A percentile compares a stretch with the other conserved stretches of the same genome.
These are phyloP conservation scores for Coffea humblotiana DNA, from an alignment of 305 asterid species.

Conservation along the genomic window DNA sequence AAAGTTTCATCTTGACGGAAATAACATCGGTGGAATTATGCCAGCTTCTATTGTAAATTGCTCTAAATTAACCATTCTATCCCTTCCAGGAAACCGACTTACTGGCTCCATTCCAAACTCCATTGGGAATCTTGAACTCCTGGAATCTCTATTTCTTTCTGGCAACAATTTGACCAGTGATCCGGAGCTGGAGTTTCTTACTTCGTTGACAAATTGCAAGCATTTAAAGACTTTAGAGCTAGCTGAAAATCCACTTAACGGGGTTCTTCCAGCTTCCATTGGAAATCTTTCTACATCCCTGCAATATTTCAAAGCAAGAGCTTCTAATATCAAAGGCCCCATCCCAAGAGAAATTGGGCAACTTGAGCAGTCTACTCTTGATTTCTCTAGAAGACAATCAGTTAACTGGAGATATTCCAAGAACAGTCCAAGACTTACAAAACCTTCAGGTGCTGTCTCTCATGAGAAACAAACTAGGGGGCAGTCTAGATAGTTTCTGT, in stretches of 20 bases:
- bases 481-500: not conserved
- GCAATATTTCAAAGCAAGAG: not conserved
- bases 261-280: constrained; percentile 19
- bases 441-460: not conserved
- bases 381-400: not conserved
- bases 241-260: constrained; percentile 4
- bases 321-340: constrained; percentile 4
- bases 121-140: constrained; percentile 11
- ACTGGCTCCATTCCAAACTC: constrained; percentile 13
- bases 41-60: constrained; percentile 8
- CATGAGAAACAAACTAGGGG: not conserved
- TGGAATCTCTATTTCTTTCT: not conserved
- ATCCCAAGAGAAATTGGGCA: not conserved
- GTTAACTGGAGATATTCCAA: constrained; percentile 2
- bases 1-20: not conserved
- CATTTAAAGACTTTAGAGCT: not conserved
- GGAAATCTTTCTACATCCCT: constrained; percentile 24
- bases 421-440: not conserved
- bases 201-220: constrained; percentile 5
- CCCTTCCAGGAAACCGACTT: not conserved
- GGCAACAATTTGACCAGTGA: not conserved
- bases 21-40: not conserved
- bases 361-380: not conserved
- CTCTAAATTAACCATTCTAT: not conserved
- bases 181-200: constrained; percentile 10